phyloP scores from a whole-genome alignment of 441 rosid genomes.

The Pelargonium australe region DNA sequence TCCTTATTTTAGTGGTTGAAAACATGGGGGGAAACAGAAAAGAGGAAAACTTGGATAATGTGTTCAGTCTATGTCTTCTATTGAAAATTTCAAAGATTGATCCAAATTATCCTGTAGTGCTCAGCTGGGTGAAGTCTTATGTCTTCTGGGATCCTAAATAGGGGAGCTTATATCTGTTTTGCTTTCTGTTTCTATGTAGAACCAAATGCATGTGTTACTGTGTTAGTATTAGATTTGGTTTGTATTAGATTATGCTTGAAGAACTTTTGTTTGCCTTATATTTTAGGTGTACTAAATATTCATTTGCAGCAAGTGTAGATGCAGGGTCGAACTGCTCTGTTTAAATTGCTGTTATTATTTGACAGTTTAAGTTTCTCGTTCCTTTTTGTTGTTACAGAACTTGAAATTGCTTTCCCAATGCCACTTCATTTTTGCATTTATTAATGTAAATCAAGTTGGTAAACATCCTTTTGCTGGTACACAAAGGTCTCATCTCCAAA shows the following conservation, averaged over 20 bases:
- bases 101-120: no score
- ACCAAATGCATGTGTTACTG: neutral
- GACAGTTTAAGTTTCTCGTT: neutral
- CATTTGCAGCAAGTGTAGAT: neutral
- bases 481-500: neutral
- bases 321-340: neutral
- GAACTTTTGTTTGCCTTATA: neutral
- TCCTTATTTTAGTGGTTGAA: neutral
- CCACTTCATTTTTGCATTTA: neutral
- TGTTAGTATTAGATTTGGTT: neutral
- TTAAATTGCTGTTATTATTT: neutral
- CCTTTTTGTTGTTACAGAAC: neutral
- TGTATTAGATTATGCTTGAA: neutral
- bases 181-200: neutral
- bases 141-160: neutral
- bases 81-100: neutral
- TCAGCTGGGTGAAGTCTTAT: no score
- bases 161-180: no score
- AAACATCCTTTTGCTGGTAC: neutral
- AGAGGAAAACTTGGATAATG: conserved; percentile 1
- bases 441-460: neutral
- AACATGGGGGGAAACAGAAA: neutral
- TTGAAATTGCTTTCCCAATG: neutral
- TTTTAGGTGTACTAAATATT: neutral
- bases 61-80: neutral